A percentile compares a stretch with the other conserved stretches of the same genome.
Evolutionary conservation across 1,139 yeast genomes (phyloP).

Genomic region (Suhomyces chickasaworum): DNA sequence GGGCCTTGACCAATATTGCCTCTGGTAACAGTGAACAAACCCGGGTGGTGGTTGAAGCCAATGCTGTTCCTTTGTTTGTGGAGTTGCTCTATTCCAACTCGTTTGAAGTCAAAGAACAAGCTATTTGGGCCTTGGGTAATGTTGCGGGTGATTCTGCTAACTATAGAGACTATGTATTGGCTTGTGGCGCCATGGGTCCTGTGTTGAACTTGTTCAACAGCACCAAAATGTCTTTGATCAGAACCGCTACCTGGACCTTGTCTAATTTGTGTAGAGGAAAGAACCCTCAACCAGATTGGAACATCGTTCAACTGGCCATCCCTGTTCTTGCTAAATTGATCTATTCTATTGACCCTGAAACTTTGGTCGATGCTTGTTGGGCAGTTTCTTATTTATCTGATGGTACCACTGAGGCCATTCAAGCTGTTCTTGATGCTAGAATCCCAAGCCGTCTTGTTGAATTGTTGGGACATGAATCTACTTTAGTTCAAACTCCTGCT

Average conservation of each 20-base stretch:
- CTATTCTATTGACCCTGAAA: constrained; percentile 88
- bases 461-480: constrained; percentile 77
- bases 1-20: constrained; percentile 98
- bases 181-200: constrained; percentile 87
- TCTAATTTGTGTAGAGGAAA: constrained; percentile 96
- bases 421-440: constrained; percentile 95
- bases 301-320: constrained; percentile 77
- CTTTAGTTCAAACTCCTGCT: constrained; percentile 94
- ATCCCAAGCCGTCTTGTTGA: constrained; percentile 94
- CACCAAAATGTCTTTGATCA: constrained; percentile 80
- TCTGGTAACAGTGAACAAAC: constrained; percentile 95
- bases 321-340: constrained; percentile 92
- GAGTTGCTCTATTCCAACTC: constrained; percentile 77
- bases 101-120: constrained; percentile 94
- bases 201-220: constrained; percentile 76
- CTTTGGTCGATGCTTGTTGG: constrained; percentile 98
- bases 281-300: constrained; percentile 96
- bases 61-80: constrained; percentile 92
- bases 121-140: constrained; percentile 98
- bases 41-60: constrained; percentile 83
- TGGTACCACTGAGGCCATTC: constrained; percentile 90
- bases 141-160: constrained; percentile 96
- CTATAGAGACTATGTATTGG: constrained; percentile 85
- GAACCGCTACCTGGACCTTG: constrained; percentile 98
- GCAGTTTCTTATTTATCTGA: constrained; percentile 94